Evolutionary conservation across 441 rosid genomes (phyloP).

Genomic region (Pelargonium exstipulatum): DNA sequence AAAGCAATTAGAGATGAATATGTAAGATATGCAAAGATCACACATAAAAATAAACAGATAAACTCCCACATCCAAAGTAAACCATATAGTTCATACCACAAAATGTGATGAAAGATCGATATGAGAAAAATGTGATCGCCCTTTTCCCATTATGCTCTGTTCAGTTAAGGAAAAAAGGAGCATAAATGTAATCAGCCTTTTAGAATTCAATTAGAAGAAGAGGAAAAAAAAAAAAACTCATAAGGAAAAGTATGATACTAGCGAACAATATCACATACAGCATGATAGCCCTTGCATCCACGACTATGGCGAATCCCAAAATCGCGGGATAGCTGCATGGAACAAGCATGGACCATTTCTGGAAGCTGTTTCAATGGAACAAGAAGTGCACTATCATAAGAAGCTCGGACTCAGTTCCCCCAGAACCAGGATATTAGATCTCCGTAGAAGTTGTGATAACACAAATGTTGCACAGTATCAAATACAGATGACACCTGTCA

Average conservation of each 20-base stretch:
- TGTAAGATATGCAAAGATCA: constrained; percentile 8
- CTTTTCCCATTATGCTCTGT: constrained; percentile 43
- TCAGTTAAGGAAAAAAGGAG: constrained; percentile 6
- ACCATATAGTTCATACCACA: constrained; percentile 38
- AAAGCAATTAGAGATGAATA: constrained; percentile 10
- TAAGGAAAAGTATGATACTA: not conserved
- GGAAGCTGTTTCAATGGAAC: constrained; percentile 23
- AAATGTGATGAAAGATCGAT: constrained; percentile 46
- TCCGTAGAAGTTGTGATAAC: constrained; percentile 9
- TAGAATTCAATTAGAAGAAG: not conserved
- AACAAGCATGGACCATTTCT: constrained; percentile 46
- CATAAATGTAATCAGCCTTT: not conserved
- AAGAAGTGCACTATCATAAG: constrained; percentile 22
- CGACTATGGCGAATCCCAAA: constrained; percentile 35
- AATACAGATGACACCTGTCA: constrained; percentile 13
- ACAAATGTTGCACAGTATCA: not conserved
- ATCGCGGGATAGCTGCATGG: constrained; percentile 51
- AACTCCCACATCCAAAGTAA: constrained; percentile 18
- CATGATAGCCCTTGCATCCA: constrained; percentile 33
- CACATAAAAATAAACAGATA: not conserved
- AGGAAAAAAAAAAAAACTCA: not conserved
- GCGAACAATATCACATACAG: constrained; percentile 32
- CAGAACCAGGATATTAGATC: not conserved
- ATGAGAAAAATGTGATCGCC: constrained; percentile 34
- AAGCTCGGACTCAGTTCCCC: constrained; percentile 16